Evolutionary conservation across 1,284 basidiomycete species (phyloP), one percentile per base, ranked within the genome.

Genomic region (Naganishia liquefaciens): DNA sequence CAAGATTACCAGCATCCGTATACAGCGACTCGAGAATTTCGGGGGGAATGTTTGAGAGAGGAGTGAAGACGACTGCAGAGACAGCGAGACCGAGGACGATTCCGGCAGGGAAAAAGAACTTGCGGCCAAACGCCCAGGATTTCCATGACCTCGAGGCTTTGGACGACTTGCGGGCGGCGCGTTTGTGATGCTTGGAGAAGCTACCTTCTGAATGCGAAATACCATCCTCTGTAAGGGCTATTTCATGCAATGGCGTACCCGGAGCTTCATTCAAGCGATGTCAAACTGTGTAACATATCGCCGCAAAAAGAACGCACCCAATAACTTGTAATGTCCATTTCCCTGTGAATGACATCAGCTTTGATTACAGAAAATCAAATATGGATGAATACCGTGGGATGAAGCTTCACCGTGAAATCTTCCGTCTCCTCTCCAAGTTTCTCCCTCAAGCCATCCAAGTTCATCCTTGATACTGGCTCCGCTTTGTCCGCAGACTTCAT

Each of bases 211-310:
- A 27, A 7, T 19, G 10, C 1, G 42, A 51, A 25, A 58, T 49
- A 17, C n/a, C 25, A 30, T 27, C 54, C 33, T 46, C 23, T 9
- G 64, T 42, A 13, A 65, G 21, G 30, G 28, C 74, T 44, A 78
- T 73, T 60, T 79, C 74, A 60, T 79, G 70, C 54, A 76, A 77
- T 0, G 78, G 78, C 9, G 76, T 79, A 17, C 78, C 78, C 0
- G 78, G 78, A 33, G 78, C 78, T 74, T 60, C 17, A 39, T 15
- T 3, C 10, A 43, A 15, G n/a, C 17, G 25, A 39, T 50, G 21
- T 40, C 17, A 9, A 49, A n/a, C n/a, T n/a, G n/a, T n/a, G n/a
- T n/a, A n/a, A n/a, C n/a, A n/a, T n/a, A n/a, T n/a, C n/a, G n/a
- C n/a, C n/a, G n/a, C n/a, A n/a, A n/a, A 47, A 39, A 11, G n/a